Evolutionary conservation across 371 early-diverging fungal species (phyloP), one percentile per base, ranked within the genome.

Genomic region (Amoeboradix gromovi): DNA sequence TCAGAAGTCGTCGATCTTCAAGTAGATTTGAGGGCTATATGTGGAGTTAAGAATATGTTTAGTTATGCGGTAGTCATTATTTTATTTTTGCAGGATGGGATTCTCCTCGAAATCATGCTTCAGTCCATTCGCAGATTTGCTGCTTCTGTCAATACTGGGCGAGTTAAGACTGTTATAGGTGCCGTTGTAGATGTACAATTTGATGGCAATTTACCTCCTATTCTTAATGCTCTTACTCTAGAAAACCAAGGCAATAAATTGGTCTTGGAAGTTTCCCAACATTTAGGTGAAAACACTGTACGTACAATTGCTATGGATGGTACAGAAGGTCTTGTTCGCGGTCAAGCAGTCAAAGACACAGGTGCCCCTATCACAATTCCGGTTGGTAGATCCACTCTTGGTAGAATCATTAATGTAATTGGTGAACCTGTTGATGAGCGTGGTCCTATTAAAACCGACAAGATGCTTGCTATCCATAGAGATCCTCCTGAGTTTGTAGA

Each of bases 251-350:
- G 81, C 79, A 83, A 87, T 78, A 90, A 93, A 75, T 84, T 94
- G 72, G 95, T 94, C 70, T 86, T 94, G 30, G 94, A 94, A 80
- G 95, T 94, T 66, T 79, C 93, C 71, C 93, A 92, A 81, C 95
- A 94, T 78, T 82, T 92, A 80, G 93, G 82, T 76, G 94, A 94
- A 80, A 91, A 92, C 87, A 91, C 91, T 72, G 95, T 94, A 74
- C 90, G 95, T 78, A 91, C 92, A 75, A 92, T 92, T 88, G 94
- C 94, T 79, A 94, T 94, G 94, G 94, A 94, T 84, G 94, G 90
- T 79, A 90, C 89, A 70, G 87, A 86, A 81, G 95, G 95, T 85
- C 86, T 94, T 70, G 89, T 90, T 75, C 90, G 95, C 82, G 95
- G 95, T 70, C 95, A 93, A 81, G 80, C 84, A 71, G 94, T 94